Evolutionary conservation across 495 filamentous ascomycete genomes (phyloP).

Genomic region (Aspergillus cavernicola): DNA sequence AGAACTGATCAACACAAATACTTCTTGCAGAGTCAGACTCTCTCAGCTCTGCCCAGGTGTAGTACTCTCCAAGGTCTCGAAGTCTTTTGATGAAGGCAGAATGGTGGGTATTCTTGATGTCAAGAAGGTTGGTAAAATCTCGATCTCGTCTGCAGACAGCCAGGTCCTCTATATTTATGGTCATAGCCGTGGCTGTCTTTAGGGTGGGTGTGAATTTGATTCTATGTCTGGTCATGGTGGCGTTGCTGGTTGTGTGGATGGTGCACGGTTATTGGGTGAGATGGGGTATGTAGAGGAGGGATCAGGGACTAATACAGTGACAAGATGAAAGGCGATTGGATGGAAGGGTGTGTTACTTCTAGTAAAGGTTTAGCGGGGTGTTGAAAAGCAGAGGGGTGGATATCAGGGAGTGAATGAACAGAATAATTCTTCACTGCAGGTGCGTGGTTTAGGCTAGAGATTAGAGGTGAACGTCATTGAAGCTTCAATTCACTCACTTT

Average conservation of each 20-base stretch:
- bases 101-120: slow-evolving; percentile 4
- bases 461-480: too few relatives aligned
- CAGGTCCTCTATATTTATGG: background rate
- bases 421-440: background rate
- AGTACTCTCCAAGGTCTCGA: background rate
- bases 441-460: background rate
- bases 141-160: background rate
- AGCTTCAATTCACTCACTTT: too few relatives aligned
- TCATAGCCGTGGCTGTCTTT: too few relatives aligned
- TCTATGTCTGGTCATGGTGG: background rate
- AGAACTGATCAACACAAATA: slow-evolving; percentile 1
- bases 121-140: slow-evolving; percentile 14
- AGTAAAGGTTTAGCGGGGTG: background rate
- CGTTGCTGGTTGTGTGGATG: background rate
- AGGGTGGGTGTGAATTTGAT: too few relatives aligned
- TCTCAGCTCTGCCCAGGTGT: slow-evolving; percentile 7
- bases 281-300: background rate
- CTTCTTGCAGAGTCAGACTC: background rate
- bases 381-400: background rate
- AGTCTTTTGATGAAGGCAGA: slow-evolving; percentile 5
- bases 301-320: too few relatives aligned
- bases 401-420: background rate
- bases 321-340: background rate
- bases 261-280: background rate
- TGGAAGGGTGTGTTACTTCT: background rate